phyloP scores from a whole-genome alignment of 1,139 yeast genomes.

The Pichia sorboxylosa region DNA sequence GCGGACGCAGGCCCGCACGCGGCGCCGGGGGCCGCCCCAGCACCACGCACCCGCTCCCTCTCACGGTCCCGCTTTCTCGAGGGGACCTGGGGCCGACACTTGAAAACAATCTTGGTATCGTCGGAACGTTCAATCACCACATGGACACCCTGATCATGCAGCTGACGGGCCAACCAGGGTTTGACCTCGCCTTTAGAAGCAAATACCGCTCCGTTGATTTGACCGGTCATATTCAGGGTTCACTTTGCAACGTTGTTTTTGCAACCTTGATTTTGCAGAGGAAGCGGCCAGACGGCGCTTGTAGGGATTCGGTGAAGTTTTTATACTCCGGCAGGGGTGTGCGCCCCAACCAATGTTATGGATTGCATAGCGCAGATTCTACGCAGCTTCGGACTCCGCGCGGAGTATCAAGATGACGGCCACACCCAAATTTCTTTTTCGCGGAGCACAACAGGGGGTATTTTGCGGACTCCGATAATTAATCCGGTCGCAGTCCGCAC shows the following conservation, averaged over 20 bases:
- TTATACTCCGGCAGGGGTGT: neutral
- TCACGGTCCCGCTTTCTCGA: constrained; percentile 7
- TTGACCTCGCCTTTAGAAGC: no score
- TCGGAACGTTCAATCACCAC: constrained; percentile 65
- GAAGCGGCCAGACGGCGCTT: neutral
- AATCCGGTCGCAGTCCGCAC: no score
- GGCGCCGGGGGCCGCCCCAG: no score
- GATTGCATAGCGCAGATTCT: no score
- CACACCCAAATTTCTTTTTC: no score
- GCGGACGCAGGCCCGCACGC: neutral
- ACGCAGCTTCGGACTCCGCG: no score
- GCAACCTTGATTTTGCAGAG: neutral
- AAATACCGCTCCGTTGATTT: constrained; percentile 19
- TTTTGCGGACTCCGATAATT: no score
- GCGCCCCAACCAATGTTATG: no score
- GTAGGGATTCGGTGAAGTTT: neutral
- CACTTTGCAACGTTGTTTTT: neutral
- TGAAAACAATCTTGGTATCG: constrained; percentile 54
- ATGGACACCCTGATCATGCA: constrained; percentile 40
- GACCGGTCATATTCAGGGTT: no score
- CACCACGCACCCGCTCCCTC: constrained; percentile 6
- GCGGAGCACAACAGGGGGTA: no score
- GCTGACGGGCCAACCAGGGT: constrained; percentile 51
- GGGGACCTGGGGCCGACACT: constrained; percentile 36
- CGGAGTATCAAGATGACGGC: no score